Evolutionary conservation across 192 early-diverging fungal species (phyloP).

Genomic region (Coemansia sp.): DNA sequence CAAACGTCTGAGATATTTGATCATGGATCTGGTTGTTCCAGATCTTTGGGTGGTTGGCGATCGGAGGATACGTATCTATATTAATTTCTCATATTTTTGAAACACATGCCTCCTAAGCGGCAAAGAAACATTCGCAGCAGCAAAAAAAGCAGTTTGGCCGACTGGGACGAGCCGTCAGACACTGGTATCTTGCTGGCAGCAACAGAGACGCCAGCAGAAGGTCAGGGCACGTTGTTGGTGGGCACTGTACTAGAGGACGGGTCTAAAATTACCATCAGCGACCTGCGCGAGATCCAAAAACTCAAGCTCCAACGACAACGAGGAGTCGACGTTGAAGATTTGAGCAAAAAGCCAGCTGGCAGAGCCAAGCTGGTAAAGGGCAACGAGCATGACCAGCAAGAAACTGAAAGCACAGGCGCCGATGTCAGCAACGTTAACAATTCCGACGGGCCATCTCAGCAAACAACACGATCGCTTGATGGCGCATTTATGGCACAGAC

Average conservation of each 20-base stretch:
- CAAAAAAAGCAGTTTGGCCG: slow-evolving; percentile 14
- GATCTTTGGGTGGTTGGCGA: too few species aligned
- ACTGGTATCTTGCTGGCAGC: slow-evolving; percentile 35
- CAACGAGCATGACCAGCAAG: neutral
- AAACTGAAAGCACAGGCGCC: neutral
- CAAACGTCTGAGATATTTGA: too few species aligned
- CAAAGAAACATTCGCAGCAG: slow-evolving; percentile 39
- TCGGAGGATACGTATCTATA: neutral
- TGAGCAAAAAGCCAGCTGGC: slow-evolving; percentile 28
- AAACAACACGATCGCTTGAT: slow-evolving; percentile 46
- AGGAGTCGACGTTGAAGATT: slow-evolving; percentile 15
- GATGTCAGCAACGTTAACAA: slow-evolving; percentile 3
- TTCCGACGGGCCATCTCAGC: neutral
- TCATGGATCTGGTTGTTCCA: too few species aligned
- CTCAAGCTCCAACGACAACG: slow-evolving; percentile 14
- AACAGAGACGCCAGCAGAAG: slow-evolving; percentile 42
- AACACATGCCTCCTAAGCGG: slow-evolving; percentile 41
- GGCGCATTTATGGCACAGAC: slow-evolving; percentile 72
- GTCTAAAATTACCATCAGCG: slow-evolving; percentile 21
- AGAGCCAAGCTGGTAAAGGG: slow-evolving; percentile 5
- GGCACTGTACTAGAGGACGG: too few species aligned
- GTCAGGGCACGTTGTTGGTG: neutral
- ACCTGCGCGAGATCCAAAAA: slow-evolving; percentile 30
- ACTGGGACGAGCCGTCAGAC: slow-evolving; percentile 57
- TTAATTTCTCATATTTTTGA: neutral